Percentiles rank a stretch among this genome's conserved stretches.
These are phyloP conservation scores for Picochlorum sp. DNA, from an alignment of 139 green algal species.

Conservation along the genomic window DNA sequence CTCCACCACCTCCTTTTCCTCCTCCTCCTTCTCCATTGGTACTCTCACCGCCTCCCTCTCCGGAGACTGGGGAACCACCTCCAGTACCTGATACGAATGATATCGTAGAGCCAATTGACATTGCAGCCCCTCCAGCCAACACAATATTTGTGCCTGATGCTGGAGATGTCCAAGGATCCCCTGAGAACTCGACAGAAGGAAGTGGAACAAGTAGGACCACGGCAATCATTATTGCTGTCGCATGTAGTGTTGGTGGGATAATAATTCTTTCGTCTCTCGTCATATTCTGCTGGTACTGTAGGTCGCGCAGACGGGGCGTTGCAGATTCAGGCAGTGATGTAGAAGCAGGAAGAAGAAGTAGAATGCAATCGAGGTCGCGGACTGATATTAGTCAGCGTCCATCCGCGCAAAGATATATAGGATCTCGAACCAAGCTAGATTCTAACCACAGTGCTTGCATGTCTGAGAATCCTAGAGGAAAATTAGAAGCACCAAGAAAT, in stretches of 20 bases:
- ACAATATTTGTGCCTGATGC: not conserved
- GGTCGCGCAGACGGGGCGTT: not conserved
- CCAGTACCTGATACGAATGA: not conserved
- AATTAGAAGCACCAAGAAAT: too few relatives aligned
- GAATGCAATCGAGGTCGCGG: not conserved
- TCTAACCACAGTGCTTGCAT: not conserved
- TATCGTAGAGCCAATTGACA: not conserved
- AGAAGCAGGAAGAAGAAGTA: not conserved
- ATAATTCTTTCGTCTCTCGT: not conserved
- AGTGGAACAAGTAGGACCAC: not conserved
- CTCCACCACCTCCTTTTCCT: not conserved
- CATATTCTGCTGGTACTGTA: slow-evolving; percentile 2
- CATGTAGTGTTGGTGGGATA: slow-evolving; percentile 1
- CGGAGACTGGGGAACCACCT: not conserved
- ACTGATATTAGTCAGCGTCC: not conserved
- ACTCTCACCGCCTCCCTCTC: not conserved
- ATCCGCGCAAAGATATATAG: not conserved
- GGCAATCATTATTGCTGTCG: slow-evolving; percentile 8
- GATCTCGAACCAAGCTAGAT: not conserved
- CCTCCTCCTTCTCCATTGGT: not conserved
- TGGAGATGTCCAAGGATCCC: not conserved
- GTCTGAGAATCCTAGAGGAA: not conserved
- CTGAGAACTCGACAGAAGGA: not conserved
- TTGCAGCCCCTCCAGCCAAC: not conserved
- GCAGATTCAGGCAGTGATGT: not conserved